Base-by-base conservation (phyloP, 768 basidiomycete species). In the Collybia sordida region DNA sequence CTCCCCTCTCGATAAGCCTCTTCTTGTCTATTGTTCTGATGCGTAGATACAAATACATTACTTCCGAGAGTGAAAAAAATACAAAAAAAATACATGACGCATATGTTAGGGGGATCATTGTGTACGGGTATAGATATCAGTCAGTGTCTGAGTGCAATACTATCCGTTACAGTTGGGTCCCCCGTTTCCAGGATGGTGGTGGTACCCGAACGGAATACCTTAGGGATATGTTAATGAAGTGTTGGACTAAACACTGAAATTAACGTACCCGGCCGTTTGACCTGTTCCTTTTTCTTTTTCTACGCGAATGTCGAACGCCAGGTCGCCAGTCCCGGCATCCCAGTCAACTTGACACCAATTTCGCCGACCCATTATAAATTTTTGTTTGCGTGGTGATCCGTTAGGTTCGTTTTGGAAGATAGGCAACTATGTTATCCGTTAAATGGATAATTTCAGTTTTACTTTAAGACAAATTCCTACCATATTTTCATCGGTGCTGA, bases 401-500 rank as follows among this genome's bases (percentile, higher is more conserved):
- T 91, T 82, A 1, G 94, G 81, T 36, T 95, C 93, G 11, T 72
- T 74, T 7, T 71, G 61, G 66, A 97, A 97, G 6, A 96, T 57
- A 2, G 92, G 90, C 27, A 90, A 64, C 91, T 91, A 50, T 14
- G 37, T 36, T 17, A 38, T 21, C 39, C 24, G 0, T 34, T 15
- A 24, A 9, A 31, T 39, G 22, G 23, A 48, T 36, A 3, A 21
- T 15, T 17, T 15, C 14, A 21, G 34, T 27, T 48, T 8, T 54
- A 40, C 9, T 28, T 18, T 17, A 38, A 23, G 28, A 28, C 42
- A 40, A 24, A 11, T 5, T 35, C 66, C 19, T 53, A 90, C 91
- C 91, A 91, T 96, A 9, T 68, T 78, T 65, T 98, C 95, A 58
- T 97, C 96, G 0, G 96, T 98, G 14, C 86, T 72, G 11, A 74